Conservation (phyloP, 2,329 filamentous ascomycete species). For the Chaetomium olivaceum region DNA sequence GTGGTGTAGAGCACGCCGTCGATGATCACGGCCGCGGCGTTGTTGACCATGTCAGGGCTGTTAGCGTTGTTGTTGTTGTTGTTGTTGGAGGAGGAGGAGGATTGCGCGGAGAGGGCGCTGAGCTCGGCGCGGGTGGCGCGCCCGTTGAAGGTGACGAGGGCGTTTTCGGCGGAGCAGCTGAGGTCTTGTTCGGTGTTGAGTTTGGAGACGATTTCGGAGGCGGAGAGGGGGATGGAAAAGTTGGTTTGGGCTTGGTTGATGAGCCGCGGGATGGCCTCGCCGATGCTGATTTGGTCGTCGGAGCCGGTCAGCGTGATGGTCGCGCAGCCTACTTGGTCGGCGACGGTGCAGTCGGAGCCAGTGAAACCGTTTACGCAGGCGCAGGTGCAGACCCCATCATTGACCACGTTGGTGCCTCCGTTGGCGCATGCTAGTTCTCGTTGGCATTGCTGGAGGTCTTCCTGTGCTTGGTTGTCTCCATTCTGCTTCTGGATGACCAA, state of each 20-base stretch:
- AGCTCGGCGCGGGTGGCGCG: constrained; percentile 39
- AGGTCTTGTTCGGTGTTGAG: constrained; percentile 74
- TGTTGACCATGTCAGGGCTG: constrained; percentile 12
- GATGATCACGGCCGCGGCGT: constrained; percentile 23
- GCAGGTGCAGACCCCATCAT: constrained; percentile 72
- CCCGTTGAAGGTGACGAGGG: constrained; percentile 80
- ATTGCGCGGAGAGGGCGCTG: neutral
- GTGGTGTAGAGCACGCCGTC: constrained; percentile 36
- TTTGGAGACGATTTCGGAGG: constrained; percentile 68
- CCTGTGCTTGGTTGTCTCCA: constrained; percentile 36
- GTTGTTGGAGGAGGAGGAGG: constrained; percentile 7
- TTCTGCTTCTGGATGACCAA: constrained; percentile 58
- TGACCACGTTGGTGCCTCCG: constrained; percentile 74
- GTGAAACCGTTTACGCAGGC: constrained; percentile 89
- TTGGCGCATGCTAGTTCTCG: constrained; percentile 69
- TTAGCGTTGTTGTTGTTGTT: neutral
- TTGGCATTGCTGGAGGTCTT: constrained; percentile 56
- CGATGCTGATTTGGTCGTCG: constrained; percentile 72
- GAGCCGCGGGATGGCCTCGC: constrained; percentile 73
- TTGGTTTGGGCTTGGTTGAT: constrained; percentile 64
- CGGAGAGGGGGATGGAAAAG: constrained; percentile 75
- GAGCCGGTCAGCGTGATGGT: constrained; percentile 49
- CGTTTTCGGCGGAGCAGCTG: constrained; percentile 82
- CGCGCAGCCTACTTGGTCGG: constrained; percentile 53
- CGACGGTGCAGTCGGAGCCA: constrained; percentile 52